Evolutionary conservation across 805 yeast species (phyloP), one percentile per base, ranked within the genome.

Genomic region (Candida golubevii): DNA sequence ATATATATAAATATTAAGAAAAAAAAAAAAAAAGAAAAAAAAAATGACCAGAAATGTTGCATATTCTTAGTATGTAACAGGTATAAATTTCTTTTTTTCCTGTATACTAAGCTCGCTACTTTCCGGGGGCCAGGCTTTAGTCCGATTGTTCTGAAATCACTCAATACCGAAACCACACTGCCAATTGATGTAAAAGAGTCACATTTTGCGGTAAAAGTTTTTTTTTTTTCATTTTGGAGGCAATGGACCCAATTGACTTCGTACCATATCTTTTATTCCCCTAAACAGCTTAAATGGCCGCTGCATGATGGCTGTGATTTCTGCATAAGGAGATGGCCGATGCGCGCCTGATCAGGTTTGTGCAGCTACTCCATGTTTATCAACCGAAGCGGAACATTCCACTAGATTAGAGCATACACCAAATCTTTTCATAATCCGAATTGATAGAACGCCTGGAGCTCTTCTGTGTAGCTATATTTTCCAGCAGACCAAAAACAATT

Each of bases 51-150:
- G 43, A 37, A 33, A 33, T 46, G 44, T 50, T 50, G 51, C 54
- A 47, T 44, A 35, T 38, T 46, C 43, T 39, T 34, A 38, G 33
- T 38, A 38, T 42, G 50, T 43, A 18, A 18, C 23, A 18, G 23
- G 23, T 18, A 18, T 34, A 36, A 46, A 48, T 50, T 52, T 50
- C 51, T 52, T 50, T 54, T 53, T 51, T 45, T 47, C 45, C 47
- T 49, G 49, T 50, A 47, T 36, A 23, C n/a, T 11, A 15, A 33
- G 26, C 12, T 10, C 23, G 23, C 35, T 26, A 29, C 26, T 34
- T 26, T 35, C 34, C 27, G 8, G 7, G 10, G 12, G 27, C n/a
- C 36, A 34, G 12, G 15, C 12, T 27, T 6, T 18, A 18, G 23
- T 18, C 5, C 23, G 23, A 18, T 18, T 18, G 23, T 18, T 18